These are phyloP conservation scores for Trifolium pratense DNA, from an alignment of 306 rosid species.

Conservation along the genomic window DNA sequence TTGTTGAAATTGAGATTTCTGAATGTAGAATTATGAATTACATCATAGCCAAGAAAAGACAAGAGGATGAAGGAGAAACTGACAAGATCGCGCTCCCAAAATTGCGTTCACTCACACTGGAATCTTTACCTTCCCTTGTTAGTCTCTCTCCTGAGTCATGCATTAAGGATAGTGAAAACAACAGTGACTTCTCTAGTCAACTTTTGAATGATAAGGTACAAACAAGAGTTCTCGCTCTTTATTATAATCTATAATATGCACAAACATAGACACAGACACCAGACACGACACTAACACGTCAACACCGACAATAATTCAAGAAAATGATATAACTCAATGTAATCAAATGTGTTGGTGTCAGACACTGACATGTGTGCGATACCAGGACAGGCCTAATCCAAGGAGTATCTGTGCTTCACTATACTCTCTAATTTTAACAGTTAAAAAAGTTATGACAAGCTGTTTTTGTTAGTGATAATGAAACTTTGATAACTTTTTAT, in stretches of 20 bases:
- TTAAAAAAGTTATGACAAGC: neutral
- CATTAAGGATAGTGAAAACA: neutral
- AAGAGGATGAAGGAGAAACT: slow-evolving; percentile 24
- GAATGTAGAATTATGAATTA: slow-evolving; percentile 39
- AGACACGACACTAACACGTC: no score
- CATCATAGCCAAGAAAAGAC: slow-evolving; percentile 29
- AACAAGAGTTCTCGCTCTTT: slow-evolving; percentile 7
- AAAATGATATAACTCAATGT: no score
- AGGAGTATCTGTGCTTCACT: no score
- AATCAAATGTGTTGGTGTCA: no score
- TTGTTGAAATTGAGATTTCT: slow-evolving; percentile 47
- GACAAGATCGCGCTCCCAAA: slow-evolving; percentile 34
- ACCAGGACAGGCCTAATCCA: no score
- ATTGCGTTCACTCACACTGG: slow-evolving; percentile 38
- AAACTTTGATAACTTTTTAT: neutral
- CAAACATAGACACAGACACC: no score
- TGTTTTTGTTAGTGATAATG: slow-evolving; percentile 12
- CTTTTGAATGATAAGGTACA: slow-evolving; percentile 46
- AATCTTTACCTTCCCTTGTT: slow-evolving; percentile 44
- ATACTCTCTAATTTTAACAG: neutral
- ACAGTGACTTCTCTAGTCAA: slow-evolving; percentile 14
- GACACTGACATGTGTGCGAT: no score
- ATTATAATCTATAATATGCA: no score
- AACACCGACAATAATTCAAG: no score
- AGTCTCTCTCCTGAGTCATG: slow-evolving; percentile 34